Percentiles rank a stretch among this genome's conserved stretches.
Conservation (phyloP, 805 yeast species). For the Danielia reshetovae region DNA sequence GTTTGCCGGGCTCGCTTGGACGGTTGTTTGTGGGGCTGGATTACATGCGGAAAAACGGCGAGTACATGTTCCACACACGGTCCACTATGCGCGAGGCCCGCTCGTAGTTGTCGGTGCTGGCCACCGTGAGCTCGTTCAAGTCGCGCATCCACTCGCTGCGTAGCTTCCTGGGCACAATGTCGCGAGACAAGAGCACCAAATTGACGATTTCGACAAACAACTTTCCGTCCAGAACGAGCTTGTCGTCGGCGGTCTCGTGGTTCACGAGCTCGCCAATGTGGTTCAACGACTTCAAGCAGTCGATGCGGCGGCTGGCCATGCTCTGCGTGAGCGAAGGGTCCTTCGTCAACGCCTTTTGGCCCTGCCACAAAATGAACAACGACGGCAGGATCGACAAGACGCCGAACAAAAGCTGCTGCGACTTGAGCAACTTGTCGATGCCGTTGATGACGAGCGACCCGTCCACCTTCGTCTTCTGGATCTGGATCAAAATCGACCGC, state of each 20-base stretch:
- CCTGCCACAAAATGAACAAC: constrained; percentile 50
- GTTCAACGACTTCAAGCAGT: constrained; percentile 45
- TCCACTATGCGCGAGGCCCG: constrained; percentile 44
- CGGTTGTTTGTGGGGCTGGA: neutral
- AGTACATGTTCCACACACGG: constrained; percentile 63
- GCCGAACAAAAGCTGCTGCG: constrained; percentile 94
- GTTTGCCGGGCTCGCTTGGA: too few relatives aligned
- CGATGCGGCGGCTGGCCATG: constrained; percentile 27
- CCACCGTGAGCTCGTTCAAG: constrained; percentile 46
- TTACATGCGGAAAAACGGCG: constrained; percentile 25
- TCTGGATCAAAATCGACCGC: constrained; percentile 77
- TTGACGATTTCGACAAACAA: constrained; percentile 63
- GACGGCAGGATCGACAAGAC: constrained; percentile 87
- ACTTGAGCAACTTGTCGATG: constrained; percentile 80
- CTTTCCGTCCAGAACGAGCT: constrained; percentile 40
- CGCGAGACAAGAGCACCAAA: constrained; percentile 47
- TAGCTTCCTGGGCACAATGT: constrained; percentile 48
- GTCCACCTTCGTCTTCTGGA: constrained; percentile 96
- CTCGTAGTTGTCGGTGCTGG: constrained; percentile 30
- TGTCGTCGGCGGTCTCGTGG: constrained; percentile 10
- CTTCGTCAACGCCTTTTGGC: constrained; percentile 26
- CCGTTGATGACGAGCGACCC: constrained; percentile 88
- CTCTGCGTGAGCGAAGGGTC: constrained; percentile 29
- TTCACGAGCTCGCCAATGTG: constrained; percentile 53
- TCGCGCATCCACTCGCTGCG: constrained; percentile 59